Conservation (phyloP, 2,329 filamentous ascomycete genomes). For the Paecilomyces niveus region DNA sequence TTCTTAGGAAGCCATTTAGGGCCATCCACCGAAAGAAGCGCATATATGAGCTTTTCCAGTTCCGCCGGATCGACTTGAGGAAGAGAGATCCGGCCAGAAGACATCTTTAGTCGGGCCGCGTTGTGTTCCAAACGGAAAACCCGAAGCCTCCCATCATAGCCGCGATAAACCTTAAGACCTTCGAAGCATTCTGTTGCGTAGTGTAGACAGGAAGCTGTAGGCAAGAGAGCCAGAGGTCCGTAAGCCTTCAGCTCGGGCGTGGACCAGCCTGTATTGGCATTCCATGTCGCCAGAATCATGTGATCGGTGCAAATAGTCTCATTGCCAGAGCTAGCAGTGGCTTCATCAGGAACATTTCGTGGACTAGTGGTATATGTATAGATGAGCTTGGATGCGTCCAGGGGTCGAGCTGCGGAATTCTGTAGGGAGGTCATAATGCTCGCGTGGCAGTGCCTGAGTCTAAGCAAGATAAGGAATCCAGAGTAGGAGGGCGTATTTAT, state of each 20-base stretch:
- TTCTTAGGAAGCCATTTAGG: conserved; percentile 23
- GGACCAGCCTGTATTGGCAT: conserved; percentile 56
- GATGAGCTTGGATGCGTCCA: too few relatives aligned
- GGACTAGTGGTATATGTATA: too few relatives aligned
- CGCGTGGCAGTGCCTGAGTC: too few relatives aligned
- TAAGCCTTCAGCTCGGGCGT: conserved; percentile 64
- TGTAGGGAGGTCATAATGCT: too few relatives aligned
- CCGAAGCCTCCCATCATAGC: conserved; percentile 60
- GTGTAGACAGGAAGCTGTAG: conserved; percentile 68
- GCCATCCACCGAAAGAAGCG: conserved; percentile 38
- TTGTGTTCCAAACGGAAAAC: conserved; percentile 66
- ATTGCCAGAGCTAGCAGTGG: too few relatives aligned
- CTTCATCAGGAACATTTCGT: too few relatives aligned
- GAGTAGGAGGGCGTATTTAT: too few relatives aligned
- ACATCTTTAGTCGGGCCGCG: conserved; percentile 50
- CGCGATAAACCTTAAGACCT: conserved; percentile 63
- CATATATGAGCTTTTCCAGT: conserved; percentile 62
- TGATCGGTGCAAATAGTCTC: conserved; percentile 60
- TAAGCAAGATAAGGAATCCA: too few relatives aligned
- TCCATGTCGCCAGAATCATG: conserved; percentile 69
- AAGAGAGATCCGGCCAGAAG: conserved; percentile 58
- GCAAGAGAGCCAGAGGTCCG: conserved; percentile 64
- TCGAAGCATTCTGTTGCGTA: conserved; percentile 86
- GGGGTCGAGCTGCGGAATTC: too few relatives aligned
- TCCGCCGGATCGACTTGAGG: conserved; percentile 63